A percentile compares a stretch with the other conserved stretches of the same genome.
Conservation (phyloP, 768 basidiomycete species). For the Rhodotorula sphaerocarpa region DNA sequence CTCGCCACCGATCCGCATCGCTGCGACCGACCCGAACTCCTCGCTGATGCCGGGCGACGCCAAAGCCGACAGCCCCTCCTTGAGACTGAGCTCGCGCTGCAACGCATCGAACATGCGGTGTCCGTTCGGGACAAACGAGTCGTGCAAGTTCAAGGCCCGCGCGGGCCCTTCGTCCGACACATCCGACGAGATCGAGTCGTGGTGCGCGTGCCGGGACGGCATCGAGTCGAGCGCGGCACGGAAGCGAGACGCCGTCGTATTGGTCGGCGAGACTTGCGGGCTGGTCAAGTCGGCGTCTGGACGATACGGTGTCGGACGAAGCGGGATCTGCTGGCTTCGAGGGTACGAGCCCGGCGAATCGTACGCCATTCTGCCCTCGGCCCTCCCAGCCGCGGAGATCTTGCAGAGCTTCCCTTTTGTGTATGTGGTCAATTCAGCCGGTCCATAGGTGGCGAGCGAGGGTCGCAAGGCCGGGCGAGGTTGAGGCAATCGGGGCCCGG, state of each 20-base stretch:
- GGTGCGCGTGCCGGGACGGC: neutral
- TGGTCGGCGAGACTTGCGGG: neutral
- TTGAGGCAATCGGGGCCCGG: too few species aligned
- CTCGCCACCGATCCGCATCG: slow-evolving; percentile 7
- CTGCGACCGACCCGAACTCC: too few species aligned
- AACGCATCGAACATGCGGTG: slow-evolving; percentile 17
- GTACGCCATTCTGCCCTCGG: too few species aligned
- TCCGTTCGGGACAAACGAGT: neutral
- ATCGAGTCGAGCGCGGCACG: slow-evolving; percentile 8
- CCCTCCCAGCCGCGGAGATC: too few species aligned
- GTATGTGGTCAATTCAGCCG: too few species aligned
- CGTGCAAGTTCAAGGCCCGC: neutral
- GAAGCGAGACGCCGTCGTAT: slow-evolving; percentile 5
- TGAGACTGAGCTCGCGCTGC: slow-evolving; percentile 15
- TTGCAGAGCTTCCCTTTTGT: too few species aligned
- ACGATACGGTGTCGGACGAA: neutral
- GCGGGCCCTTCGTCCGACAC: neutral
- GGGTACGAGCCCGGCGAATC: neutral
- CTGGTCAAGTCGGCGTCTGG: neutral
- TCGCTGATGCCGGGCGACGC: neutral
- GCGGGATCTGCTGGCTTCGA: neutral
- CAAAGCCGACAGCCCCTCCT: slow-evolving; percentile 2
- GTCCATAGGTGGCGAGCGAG: too few species aligned
- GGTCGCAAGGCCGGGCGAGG: too few species aligned
- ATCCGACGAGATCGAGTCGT: slow-evolving; percentile 12